Evolutionary conservation across 148 eudicot genomes (phyloP).

Genomic region (Rhododendron ovatum): DNA sequence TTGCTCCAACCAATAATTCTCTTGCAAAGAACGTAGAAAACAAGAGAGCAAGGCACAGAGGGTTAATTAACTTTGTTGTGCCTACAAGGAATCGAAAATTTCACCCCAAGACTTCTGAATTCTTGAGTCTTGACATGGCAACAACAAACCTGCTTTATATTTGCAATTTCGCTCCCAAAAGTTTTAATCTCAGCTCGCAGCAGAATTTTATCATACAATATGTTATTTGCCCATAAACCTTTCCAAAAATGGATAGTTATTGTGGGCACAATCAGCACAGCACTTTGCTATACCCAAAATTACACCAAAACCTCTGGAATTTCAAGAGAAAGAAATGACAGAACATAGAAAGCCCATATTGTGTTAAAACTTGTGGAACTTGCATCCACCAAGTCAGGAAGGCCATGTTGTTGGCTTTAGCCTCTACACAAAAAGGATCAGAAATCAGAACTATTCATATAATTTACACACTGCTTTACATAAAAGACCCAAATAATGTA

Average conservation of each 20-base stretch:
- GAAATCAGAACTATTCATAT: neutral
- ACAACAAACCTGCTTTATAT: neutral
- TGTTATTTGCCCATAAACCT: neutral
- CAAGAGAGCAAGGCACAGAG: neutral
- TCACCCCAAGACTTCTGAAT: neutral
- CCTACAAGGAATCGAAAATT: neutral
- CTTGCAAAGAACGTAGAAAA: neutral
- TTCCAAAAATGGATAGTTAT: neutral
- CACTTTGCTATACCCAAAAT: neutral
- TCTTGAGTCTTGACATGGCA: neutral
- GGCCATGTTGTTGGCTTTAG: neutral
- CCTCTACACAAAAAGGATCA: neutral
- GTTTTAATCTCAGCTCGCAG: neutral
- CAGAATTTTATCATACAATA: neutral
- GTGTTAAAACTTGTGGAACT: neutral
- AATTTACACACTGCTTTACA: neutral
- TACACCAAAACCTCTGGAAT: neutral
- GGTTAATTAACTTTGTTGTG: neutral
- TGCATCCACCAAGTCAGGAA: neutral
- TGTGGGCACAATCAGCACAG: neutral
- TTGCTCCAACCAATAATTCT: neutral
- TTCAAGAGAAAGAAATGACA: neutral
- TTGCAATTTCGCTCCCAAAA: neutral
- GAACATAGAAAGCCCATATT: neutral
- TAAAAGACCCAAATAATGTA: neutral